Base-by-base conservation (phyloP, 2,329 filamentous ascomycete genomes). In the Chaetomium strumarium region DNA sequence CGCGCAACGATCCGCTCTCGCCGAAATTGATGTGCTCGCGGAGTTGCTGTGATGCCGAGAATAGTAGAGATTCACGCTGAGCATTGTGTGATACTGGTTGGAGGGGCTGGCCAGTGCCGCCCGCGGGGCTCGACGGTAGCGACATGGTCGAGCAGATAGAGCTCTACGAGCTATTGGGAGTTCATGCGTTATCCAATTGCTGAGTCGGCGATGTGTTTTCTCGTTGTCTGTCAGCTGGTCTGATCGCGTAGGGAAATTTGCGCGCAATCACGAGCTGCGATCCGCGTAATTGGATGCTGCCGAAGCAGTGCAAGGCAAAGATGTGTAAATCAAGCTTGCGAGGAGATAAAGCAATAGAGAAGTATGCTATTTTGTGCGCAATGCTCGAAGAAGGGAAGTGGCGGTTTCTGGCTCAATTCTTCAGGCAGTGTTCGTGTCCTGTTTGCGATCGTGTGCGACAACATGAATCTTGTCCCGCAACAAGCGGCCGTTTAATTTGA, bases 31-130 rank as follows among this genome's bases (percentile, higher is more conserved):
- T 43, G 44, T 41, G 37, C 2, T 36, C 49, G 46, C 55, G 52
- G 2, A 46, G 49, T 13, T 45, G 38, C 11, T 55, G 52, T 37
- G 70, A 64, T 24, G 68, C 63, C 59, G 72, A 66, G 50, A 70
- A 59, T 50, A 68, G 63, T 14, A 70, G 68, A 36, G 69, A 64
- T 49, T 68, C 64, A 58, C 68, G 66, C 55, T 71, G 70, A 58
- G 75, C 72, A 64, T 86, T 85, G 53, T 60, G 81, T 17, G 84
- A 84, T 47, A 79, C 72, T 34, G 77, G 72, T 58, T 81, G 79
- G 45, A 87, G 73, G 48, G 84, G 79, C 41, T 56, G 55, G 36
- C 51, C 44, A 45, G 41, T 33, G 40, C 53, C 53, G 40, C 37
- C 54, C 55, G 75, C 71, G 60, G 75, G 76, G 66, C 76, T 79